These are phyloP conservation scores for Xylaria intraflava DNA, from an alignment of 495 filamentous ascomycete genomes.

Conservation along the genomic window DNA sequence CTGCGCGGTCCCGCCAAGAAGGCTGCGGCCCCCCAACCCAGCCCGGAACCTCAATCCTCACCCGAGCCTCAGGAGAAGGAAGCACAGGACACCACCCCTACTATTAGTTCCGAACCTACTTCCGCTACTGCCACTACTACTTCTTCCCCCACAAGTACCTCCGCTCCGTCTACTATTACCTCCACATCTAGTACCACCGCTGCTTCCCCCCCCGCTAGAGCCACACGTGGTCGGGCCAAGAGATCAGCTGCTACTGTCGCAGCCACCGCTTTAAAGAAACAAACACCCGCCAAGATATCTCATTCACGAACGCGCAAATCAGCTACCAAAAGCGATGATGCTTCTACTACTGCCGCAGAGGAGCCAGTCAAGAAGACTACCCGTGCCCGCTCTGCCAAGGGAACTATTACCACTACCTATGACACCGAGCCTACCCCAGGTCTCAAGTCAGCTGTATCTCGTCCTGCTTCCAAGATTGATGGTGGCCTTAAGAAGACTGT, in stretches of 20 bases:
- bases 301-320: constrained; percentile 33
- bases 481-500: constrained; percentile 45
- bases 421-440: constrained; percentile 33
- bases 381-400: constrained; percentile 30
- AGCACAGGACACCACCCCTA: background rate
- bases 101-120: too few relatives aligned
- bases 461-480: constrained; percentile 14
- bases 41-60: constrained; percentile 10
- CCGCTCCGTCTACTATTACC: constrained; percentile 6
- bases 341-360: constrained; percentile 18
- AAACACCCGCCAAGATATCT: constrained; percentile 25
- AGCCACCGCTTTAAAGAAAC: constrained; percentile 5
- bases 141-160: too few relatives aligned
- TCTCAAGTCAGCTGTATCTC: constrained; percentile 30
- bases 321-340: constrained; percentile 13
- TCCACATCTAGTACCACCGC: constrained; percentile 12
- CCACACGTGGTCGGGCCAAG: constrained; percentile 21
- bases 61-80: constrained; percentile 4
- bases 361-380: constrained; percentile 32
- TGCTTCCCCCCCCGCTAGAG: constrained; percentile 8
- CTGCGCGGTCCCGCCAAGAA: constrained; percentile 44
- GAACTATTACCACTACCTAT: constrained; percentile 21
- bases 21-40: constrained; percentile 15
- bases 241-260: constrained; percentile 10
- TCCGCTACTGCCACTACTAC: constrained; percentile 14